Percentiles rank a stretch among this genome's conserved stretches.
These are phyloP conservation scores for Tolypocladium amazonense DNA, from an alignment of 2,329 filamentous ascomycete species.

Conservation along the genomic window DNA sequence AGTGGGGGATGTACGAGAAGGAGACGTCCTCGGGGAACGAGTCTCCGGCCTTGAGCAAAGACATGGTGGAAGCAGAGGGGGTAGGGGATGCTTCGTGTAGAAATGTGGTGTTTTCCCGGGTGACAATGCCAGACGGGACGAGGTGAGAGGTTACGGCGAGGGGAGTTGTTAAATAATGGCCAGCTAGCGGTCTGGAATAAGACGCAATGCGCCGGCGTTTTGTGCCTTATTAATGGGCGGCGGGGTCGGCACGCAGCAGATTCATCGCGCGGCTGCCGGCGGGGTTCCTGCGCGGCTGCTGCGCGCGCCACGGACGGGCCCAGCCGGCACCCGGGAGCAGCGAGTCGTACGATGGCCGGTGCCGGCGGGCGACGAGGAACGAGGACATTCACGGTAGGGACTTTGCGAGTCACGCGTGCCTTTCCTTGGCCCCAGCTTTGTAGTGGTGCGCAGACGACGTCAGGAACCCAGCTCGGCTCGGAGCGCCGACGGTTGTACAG, in stretches of 20 bases:
- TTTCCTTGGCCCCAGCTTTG: no score
- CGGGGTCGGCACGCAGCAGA: neutral
- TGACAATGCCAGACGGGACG: neutral
- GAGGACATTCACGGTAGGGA: neutral
- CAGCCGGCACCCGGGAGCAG: neutral
- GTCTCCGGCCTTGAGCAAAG: slow-evolving; percentile 70
- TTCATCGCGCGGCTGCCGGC: neutral
- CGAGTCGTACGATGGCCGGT: neutral
- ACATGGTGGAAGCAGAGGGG: slow-evolving; percentile 22
- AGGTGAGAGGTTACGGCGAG: neutral
- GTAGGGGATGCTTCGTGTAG: neutral
- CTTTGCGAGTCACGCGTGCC: neutral
- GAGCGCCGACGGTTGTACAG: neutral
- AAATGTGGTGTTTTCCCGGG: neutral
- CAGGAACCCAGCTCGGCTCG: neutral
- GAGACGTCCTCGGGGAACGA: slow-evolving; percentile 69
- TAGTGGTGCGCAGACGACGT: no score
- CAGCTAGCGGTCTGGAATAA: neutral
- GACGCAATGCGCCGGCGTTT: neutral
- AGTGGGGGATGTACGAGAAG: slow-evolving; percentile 79
- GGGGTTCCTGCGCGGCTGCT: neutral
- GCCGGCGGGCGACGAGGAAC: neutral
- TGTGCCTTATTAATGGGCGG: neutral
- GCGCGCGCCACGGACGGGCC: neutral
- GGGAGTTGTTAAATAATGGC: neutral